Evolutionary conservation across 441 rosid genomes (phyloP).

Genomic region (Adansonia rubrostipa): DNA sequence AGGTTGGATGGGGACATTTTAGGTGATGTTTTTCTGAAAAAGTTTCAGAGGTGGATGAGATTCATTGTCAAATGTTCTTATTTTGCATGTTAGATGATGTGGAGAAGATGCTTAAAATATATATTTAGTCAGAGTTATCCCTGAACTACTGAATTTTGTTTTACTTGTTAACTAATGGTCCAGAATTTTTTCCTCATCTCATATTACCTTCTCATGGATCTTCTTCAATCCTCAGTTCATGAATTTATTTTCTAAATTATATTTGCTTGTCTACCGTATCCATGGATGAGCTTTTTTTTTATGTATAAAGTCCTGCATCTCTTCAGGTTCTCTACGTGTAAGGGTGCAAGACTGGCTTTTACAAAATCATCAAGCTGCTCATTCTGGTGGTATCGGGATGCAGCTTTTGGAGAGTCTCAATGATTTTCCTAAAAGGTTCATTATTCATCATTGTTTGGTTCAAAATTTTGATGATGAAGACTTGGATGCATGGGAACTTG

Average conservation of each 20-base stretch:
- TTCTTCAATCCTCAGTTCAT: not conserved
- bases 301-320: not conserved
- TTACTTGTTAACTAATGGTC: conserved; percentile 6
- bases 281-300: not conserved
- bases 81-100: conserved; percentile 1
- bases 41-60: not conserved
- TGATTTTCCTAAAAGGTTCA: conserved; percentile 62
- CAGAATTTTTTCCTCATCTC: not conserved
- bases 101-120: conserved; percentile 19
- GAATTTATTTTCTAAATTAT: not conserved
- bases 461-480: conserved; percentile 85
- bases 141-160: not conserved
- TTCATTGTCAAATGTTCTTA: not conserved
- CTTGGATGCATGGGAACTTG: conserved; percentile 85
- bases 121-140: not conserved
- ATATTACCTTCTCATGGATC: not conserved
- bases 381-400: conserved; percentile 35
- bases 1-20: not conserved
- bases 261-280: not conserved
- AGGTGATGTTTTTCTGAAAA: not conserved
- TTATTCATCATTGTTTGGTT: conserved; percentile 38
- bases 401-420: conserved; percentile 58
- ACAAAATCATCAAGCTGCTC: conserved; percentile 41
- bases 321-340: conserved; percentile 42
- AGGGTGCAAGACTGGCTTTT: conserved; percentile 72